Percentiles rank a stretch among this genome's conserved stretches.
Conservation (phyloP, 169 alveolate genomes). For the Eimeria necatrix region DNA sequence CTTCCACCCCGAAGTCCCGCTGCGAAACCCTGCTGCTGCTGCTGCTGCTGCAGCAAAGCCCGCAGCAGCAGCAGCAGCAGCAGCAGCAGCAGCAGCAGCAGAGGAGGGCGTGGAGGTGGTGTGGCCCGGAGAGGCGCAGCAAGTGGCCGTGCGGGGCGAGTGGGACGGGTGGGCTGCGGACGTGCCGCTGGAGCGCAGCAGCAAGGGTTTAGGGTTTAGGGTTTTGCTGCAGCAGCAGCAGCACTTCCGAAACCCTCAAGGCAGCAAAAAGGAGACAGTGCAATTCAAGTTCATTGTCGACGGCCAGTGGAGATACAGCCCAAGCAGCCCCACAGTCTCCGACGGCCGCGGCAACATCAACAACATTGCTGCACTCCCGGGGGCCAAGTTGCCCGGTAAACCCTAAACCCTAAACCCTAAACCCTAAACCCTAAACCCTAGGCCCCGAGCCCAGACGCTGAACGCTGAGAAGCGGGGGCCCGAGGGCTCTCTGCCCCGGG, state of each 20-base stretch:
- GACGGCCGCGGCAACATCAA: constrained; percentile 90
- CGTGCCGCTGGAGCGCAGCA: constrained; percentile 78
- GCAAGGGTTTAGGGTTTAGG: too few species aligned
- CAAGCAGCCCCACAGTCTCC: constrained; percentile 84
- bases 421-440: constrained; percentile 45
- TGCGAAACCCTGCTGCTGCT: neutral
- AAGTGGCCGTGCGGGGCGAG: constrained; percentile 78
- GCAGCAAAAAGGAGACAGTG: neutral
- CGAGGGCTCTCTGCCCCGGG: too few species aligned
- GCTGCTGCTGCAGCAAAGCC: constrained; percentile 6
- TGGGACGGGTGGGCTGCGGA: constrained; percentile 92
- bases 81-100: constrained; percentile 44
- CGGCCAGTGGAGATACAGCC: constrained; percentile 90
- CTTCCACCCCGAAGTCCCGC: constrained; percentile 21
- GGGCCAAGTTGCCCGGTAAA: neutral
- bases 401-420: constrained; percentile 60
- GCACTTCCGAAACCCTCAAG: neutral
- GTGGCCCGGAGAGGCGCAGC: constrained; percentile 13
- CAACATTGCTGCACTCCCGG: constrained; percentile 80
- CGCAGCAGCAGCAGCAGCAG: neutral
- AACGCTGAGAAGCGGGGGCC: too few species aligned
- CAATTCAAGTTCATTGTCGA: constrained; percentile 91
- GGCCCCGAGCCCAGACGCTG: too few species aligned
- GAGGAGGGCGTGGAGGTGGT: constrained; percentile 59
- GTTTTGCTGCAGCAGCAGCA: neutral